Evolutionary conservation across 2,329 filamentous ascomycete species (phyloP).

Genomic region (Monilinia vaccinii-corymbosi): DNA sequence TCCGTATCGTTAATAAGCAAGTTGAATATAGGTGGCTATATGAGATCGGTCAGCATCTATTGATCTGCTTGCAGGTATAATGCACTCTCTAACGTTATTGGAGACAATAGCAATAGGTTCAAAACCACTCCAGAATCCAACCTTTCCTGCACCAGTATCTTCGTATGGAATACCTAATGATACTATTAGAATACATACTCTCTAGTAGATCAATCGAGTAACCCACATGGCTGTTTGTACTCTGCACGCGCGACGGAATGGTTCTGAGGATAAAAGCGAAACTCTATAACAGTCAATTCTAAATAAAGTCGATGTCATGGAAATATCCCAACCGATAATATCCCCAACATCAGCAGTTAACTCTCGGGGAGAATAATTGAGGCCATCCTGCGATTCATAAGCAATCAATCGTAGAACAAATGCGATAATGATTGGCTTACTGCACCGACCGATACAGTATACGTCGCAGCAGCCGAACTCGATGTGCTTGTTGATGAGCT

Average conservation of each 20-base stretch:
- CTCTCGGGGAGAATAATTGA: slow-evolving; percentile 31
- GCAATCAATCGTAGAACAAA: slow-evolving; percentile 8
- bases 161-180: slow-evolving; percentile 54
- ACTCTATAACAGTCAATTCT: slow-evolving; percentile 30
- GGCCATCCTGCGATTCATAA: slow-evolving; percentile 15
- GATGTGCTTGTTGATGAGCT: slow-evolving; percentile 15
- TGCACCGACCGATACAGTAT: slow-evolving; percentile 27
- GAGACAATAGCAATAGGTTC: slow-evolving; percentile 35
- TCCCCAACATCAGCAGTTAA: slow-evolving; percentile 38
- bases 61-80: background rate
- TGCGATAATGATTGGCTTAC: slow-evolving; percentile 19
- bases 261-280: slow-evolving; percentile 52
- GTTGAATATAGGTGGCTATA: slow-evolving; percentile 32
- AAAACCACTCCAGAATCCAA: slow-evolving; percentile 47
- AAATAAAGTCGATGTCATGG: background rate
- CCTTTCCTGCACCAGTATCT: slow-evolving; percentile 37
- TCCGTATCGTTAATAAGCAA: slow-evolving; percentile 49
- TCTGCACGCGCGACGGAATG: slow-evolving; percentile 56
- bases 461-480: slow-evolving; percentile 19
- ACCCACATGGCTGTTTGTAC: slow-evolving; percentile 30
- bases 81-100: slow-evolving; percentile 32
- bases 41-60: slow-evolving; percentile 3
- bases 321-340: slow-evolving; percentile 33
- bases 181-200: slow-evolving; percentile 16
- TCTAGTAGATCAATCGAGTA: background rate